Base-by-base conservation (phyloP, 305 asterid species). In the Fraxinus platypoda region DNA sequence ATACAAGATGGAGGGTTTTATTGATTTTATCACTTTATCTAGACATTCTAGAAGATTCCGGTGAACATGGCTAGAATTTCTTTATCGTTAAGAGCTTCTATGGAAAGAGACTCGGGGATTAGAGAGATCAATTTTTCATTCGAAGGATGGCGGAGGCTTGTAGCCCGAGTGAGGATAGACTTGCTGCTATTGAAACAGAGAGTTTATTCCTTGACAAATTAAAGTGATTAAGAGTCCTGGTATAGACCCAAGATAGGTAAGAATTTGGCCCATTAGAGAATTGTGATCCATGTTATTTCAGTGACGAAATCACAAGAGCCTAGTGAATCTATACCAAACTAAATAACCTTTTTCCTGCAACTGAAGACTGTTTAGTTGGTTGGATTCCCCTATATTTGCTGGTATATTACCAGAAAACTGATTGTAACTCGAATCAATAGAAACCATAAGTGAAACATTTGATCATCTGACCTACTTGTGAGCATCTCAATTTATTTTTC, bases 361-460 rank as follows among this genome's bases (percentile, higher is more conserved):
- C n/a, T n/a, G n/a, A n/a, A n/a, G n/a, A n/a, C n/a, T n/a, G n/a
- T n/a, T n/a, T n/a, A n/a, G n/a, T n/a, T n/a, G n/a, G n/a, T 86
- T 89, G 75, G 94, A 81, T 12, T 88, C 87, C 17, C 97, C 97
- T 17, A 94, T 85, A 11, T 85, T n/a, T 3, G 34, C 54, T 2
- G 98, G 98, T 2, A 95, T 87, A 25, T 79, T 85, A 21, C 97
- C 97, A 0, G 94, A 91, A 80, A 95, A 93, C 3, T 76, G 90
- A 82, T 95, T 95, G 82, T 83, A 80, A n/a, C 90, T 85, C 74
- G 90, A 86, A 68, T 92, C 94, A 62, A 95, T 84, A 5, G 86
- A 71, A 38, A 85, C 85, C 80, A 95, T 30, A 1, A 88, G 74
- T 0, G 89, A 71, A 76, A 94, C 92, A 3, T 62, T 76, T 0